Base-by-base conservation (phyloP, 352 stramenopile genomes). In the Saprolegnia diclina region DNA sequence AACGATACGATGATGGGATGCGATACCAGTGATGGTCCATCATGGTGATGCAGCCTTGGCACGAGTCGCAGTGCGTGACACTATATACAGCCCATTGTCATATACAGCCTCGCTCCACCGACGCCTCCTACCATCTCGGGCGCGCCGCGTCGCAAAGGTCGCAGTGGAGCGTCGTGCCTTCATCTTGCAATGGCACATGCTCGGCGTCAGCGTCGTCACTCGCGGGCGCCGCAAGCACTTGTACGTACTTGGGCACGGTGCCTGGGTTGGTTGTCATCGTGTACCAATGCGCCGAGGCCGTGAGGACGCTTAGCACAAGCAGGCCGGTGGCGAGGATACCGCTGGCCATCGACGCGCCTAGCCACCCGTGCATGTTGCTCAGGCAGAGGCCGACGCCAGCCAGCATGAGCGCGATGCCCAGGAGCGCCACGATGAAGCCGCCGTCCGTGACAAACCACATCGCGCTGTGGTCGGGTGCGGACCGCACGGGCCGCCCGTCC, bases 121-220 rank as follows among this genome's bases (percentile, higher is more conserved):
- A 29, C 4, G 16, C 19, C n/a, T 26, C 38, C 26, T 65, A 91
- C 86, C 86, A 84, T 35, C 82, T 78, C 4, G 87, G 87, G 0
- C 83, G 77, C 72, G 91, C 89, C 59, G 88, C 83, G 53, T 83
- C 82, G 70, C 87, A 94, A 46, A 87, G 74, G 67, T 94, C 87
- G 59, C 87, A 94, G 67, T 89, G 92, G 18, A 94, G 72, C 72
- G 92, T 89, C 57, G 88, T 83, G 22, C 81, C 76, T 44, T 87
- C 81, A 35, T 85, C 72, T 37, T 85, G 76, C 21, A 89, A 74
- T 4, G 56, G 32, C 14, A 77, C 64, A 14, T 63, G 66, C 5
- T 75, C 64, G 0, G 56, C 75, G 14, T 73, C 66, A 14, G 77
- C 64, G 24, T 65, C 54, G 3, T 74, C 67, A 5, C 29, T 35